phyloP scores from a whole-genome alignment of 352 stramenopile genomes.

The Globisporangium emineosum region DNA sequence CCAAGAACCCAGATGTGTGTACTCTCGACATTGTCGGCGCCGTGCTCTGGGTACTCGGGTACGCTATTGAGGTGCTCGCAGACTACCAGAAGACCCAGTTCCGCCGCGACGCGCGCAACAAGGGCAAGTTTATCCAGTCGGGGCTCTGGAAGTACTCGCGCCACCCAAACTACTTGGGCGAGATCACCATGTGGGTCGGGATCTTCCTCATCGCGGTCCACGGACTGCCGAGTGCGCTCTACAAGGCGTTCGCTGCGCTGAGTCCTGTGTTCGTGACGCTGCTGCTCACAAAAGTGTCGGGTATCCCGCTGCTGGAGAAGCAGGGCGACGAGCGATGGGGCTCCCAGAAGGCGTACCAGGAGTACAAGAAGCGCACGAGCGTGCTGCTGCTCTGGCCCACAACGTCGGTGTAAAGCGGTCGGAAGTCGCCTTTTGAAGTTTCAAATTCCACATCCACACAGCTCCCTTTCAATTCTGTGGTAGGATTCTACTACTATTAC shows the following conservation, averaged over 20 bases:
- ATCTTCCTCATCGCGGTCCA: constrained; percentile 52
- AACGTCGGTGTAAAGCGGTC: not conserved
- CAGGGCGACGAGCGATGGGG: constrained; percentile 72
- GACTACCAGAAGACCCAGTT: constrained; percentile 64
- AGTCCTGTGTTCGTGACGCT: constrained; percentile 71
- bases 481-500: too few species aligned
- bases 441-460: too few species aligned
- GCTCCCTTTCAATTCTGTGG: not conserved
- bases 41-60: constrained; percentile 42
- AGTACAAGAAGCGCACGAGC: constrained; percentile 76
- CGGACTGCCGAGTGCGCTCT: constrained; percentile 31
- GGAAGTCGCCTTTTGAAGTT: not conserved
- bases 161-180: constrained; percentile 92
- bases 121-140: constrained; percentile 57
- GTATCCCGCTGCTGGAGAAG: constrained; percentile 78
- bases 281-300: constrained; percentile 68
- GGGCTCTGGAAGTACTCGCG: constrained; percentile 88
- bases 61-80: constrained; percentile 48
- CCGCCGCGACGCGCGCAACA: constrained; percentile 36
- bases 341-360: constrained; percentile 49
- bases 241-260: constrained; percentile 40
- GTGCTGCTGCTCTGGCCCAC: constrained; percentile 42
- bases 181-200: constrained; percentile 89
- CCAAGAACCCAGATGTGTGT: constrained; percentile 20
- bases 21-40: constrained; percentile 44